Evolutionary conservation across 305 asterid genomes (phyloP).

Genomic region (Petunia hybrid): DNA sequence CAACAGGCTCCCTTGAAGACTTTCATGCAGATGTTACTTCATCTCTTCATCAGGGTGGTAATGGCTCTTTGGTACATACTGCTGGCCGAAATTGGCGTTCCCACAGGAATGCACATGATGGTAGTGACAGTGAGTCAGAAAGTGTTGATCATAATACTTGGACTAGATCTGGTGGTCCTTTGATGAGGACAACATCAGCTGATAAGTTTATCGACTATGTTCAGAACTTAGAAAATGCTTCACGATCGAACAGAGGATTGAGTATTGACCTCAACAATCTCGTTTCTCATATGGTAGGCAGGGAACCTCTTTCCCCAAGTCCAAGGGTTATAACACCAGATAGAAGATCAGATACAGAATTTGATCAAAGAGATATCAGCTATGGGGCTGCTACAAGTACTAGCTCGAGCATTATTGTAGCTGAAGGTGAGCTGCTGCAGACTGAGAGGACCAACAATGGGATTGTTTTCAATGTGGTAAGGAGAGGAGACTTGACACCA

Average conservation of each 20-base stretch:
- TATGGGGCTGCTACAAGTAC: conserved; percentile 30
- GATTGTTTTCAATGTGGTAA: conserved; percentile 70
- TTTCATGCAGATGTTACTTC: conserved; percentile 46
- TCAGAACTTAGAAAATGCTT: conserved; percentile 56
- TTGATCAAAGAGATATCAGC: conserved; percentile 47
- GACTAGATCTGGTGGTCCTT: conserved; percentile 83
- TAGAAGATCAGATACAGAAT: conserved; percentile 51
- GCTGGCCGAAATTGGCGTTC: conserved; percentile 41
- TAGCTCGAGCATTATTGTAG: conserved; percentile 54
- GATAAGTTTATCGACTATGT: conserved; percentile 67
- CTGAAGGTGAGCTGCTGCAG: conserved; percentile 70
- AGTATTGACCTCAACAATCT: conserved; percentile 35
- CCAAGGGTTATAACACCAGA: conserved; percentile 50
- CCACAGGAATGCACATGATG: conserved; percentile 37
- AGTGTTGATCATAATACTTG: conserved; percentile 59
- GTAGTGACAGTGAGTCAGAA: conserved; percentile 77
- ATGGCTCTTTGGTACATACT: not conserved
- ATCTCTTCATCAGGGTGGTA: conserved; percentile 35
- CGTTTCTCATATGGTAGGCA: conserved; percentile 23
- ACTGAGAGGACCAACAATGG: conserved; percentile 64
- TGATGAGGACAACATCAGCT: conserved; percentile 83
- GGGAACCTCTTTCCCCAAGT: conserved; percentile 38
- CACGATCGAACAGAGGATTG: conserved; percentile 38
- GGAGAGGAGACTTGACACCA: conserved; percentile 60
- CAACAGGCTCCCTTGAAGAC: conserved; percentile 75